Conservation (phyloP, 2,329 filamentous ascomycete species). For the Sporothrix variecibatus region DNA sequence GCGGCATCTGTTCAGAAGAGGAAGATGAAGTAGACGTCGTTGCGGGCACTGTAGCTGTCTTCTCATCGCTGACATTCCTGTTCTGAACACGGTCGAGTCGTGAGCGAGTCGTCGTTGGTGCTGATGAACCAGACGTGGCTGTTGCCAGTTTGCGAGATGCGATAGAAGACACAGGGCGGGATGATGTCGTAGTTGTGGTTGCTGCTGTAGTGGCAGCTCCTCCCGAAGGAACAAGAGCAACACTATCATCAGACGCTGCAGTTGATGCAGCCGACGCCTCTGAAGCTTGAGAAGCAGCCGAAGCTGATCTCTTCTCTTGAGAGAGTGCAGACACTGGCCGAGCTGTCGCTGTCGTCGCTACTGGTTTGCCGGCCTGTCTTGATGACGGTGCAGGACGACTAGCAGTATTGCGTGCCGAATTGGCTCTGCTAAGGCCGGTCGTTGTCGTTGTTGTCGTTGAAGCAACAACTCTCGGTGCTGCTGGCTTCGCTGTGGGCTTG, state of each 20-base stretch:
- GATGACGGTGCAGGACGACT: not conserved
- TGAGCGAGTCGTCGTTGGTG: not conserved
- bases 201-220: not conserved
- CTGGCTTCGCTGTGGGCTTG: not conserved
- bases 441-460: not conserved
- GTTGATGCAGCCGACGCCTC: constrained; percentile 3
- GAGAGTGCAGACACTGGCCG: constrained; percentile 27
- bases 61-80: not conserved
- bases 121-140: not conserved
- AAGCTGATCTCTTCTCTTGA: constrained; percentile 32
- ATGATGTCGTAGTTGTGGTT: not conserved
- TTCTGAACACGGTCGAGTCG: constrained; percentile 8
- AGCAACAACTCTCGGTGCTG: not conserved
- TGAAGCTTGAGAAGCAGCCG: constrained; percentile 27
- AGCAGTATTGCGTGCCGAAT: not conserved
- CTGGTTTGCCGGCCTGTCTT: not conserved
- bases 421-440: not conserved
- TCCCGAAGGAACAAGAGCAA: constrained; percentile 12
- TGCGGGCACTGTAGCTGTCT: not conserved
- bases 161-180: not conserved
- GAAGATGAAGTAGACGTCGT: constrained; percentile 30
- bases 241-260: not conserved
- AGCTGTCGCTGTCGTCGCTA: not conserved
- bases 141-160: constrained; percentile 5
- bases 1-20: constrained; percentile 13